Base-by-base conservation (phyloP, 371 early-diverging fungal genomes). In the Mortierella sp. region DNA sequence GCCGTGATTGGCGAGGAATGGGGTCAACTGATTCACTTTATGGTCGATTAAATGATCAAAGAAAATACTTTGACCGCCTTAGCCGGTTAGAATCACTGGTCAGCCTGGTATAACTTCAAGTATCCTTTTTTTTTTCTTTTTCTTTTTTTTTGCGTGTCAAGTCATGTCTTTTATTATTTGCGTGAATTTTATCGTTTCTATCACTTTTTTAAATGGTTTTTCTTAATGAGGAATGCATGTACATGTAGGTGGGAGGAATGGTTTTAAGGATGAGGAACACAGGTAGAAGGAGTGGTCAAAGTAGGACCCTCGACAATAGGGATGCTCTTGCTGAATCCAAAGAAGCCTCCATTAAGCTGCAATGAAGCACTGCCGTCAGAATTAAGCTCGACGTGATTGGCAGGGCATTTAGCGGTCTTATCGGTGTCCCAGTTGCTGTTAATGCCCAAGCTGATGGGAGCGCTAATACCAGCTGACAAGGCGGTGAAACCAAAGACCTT, bases 401-500 rank as follows among this genome's bases (percentile, higher is more conserved):
- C 69, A 45, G 75, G 75, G 66, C 75, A 75, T 18, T 37, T 24
- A 0, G 22, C 9, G 8, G 70, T 75, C 35, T 32, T 59, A 9
- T 62, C 32, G 18, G 75, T 75, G 24, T 75, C 75, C 75, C 75
- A 75, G 52, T 75, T 39, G 37, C 60, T 64, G 70, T 69, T 68
- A 64, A 75, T 30, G 26, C 57, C 64, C 54, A 75, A 32, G 37
- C 58, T 43, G 24, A 75, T 24, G 22, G 75, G 75, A 10, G 75
- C 28, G n/a, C n/a, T 35, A 22, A 75, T 22, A 60, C 75, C 75
- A 18, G 75, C 75, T 6, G 69, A 47, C 22, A 75, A 22, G 11
- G 61, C 49, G 0, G 64, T 22, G 14, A 75, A 0, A 12, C 75
- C 75, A 65, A 75, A 63, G 45, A 75, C 70, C 45, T 64, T 51